Evolutionary conservation across 163 green algal species (phyloP).

Genomic region (Chlorella variabilis): DNA sequence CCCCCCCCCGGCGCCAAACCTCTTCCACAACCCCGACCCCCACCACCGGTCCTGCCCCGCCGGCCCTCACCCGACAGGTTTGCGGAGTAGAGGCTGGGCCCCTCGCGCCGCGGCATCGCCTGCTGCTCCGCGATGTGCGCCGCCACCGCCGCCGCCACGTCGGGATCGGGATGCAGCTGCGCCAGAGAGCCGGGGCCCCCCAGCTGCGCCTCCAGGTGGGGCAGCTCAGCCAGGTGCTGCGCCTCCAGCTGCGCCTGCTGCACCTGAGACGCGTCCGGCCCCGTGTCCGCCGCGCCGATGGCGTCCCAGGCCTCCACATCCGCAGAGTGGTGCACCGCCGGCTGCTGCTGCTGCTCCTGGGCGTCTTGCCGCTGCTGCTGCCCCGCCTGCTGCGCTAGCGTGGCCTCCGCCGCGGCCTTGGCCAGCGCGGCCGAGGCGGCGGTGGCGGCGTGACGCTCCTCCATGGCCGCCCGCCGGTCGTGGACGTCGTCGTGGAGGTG

Average conservation of each 20-base stretch:
- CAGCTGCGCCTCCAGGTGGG: not conserved
- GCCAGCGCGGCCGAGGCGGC: too few species aligned
- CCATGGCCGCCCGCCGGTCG: constrained; percentile 2
- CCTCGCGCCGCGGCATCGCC: constrained; percentile 20
- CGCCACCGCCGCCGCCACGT: constrained; percentile 1
- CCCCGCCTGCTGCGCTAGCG: not conserved
- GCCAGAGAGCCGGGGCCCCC: not conserved
- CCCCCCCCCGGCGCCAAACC: too few species aligned
- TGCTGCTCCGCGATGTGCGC: constrained; percentile 31
- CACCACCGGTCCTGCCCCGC: too few species aligned
- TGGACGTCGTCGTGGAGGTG: not conserved
- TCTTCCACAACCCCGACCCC: too few species aligned
- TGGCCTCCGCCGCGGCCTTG: too few species aligned
- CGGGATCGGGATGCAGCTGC: not conserved
- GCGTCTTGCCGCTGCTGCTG: not conserved
- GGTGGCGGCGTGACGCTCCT: not conserved
- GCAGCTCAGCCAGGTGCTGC: not conserved
- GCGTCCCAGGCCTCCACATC: not conserved
- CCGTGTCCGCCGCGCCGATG: not conserved
- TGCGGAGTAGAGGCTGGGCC: constrained; percentile 20
- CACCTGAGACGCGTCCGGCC: not conserved
- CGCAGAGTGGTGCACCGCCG: not conserved
- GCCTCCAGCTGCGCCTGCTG: not conserved
- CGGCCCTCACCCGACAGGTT: constrained; percentile 15
- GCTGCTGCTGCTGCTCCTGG: not conserved